Evolutionary conservation across 2,329 filamentous ascomycete genomes (phyloP), one percentile per base, ranked within the genome.

Genomic region (Conoideocrella luteorostrata): DNA sequence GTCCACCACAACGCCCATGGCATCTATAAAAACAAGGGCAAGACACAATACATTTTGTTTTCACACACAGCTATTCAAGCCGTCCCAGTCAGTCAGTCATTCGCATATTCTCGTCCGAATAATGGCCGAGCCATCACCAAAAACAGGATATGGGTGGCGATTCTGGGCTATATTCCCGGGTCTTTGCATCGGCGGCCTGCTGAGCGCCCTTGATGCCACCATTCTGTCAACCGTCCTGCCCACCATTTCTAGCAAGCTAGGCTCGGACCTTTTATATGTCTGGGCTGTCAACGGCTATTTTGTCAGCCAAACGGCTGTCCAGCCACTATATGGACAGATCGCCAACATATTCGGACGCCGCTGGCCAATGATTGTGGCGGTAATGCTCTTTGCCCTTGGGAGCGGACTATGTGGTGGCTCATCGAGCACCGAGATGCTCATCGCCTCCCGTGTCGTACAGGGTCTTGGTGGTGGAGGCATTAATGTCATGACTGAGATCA

Each of bases 261-360:
- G 15, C 20, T 13, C 13, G 20, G 20, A 20, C 22, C 7, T 13
- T 20, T 20, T 15, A 20, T 38, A 38, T 20, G 35, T 20, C 20
- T 38, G 35, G 35, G 20, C 20, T 38, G 35, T 20, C 18, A 38
- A 38, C 22, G n/a, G 13, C 11, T 38, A 38, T 22, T 20, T 38
- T 20, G n/a, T 38, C 35, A 20, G 13, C n/a, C 20, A 13, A 35
- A 47, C 15, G 24, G 36, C 43, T 18, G 43, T 75, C 2, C 72
- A 73, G 40, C 75, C 75, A 0, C 49, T 77, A 0, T 70, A 69
- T 34, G 72, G 71, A 1, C 72, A 78, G 48, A 48, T 74, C 1
- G 64, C 69, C 12, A 66, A 77, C 41, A 63, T 78, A n/a, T 78
- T 72, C 47, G 75, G 77, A 3, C 64, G 76, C 2, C 64, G 70